Evolutionary conservation across 148 eudicot genomes (phyloP).

Genomic region (Fallopia convolvulus): DNA sequence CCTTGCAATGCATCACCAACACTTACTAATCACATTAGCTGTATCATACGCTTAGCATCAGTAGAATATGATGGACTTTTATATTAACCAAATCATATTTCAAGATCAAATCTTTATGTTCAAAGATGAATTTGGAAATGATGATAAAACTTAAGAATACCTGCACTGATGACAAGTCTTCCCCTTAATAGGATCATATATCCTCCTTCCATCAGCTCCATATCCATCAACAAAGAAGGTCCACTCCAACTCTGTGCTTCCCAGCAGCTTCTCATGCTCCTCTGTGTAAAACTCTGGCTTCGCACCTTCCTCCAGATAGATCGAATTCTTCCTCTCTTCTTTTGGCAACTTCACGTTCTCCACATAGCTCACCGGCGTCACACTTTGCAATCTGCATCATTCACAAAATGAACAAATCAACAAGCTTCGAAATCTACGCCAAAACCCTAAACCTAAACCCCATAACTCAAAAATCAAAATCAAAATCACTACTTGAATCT

Average conservation of each 20-base stretch:
- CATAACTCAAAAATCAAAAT: not conserved
- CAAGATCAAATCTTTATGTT: not conserved
- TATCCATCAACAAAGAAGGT: constrained; percentile 74
- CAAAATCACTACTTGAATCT: not conserved
- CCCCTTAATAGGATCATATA: constrained; percentile 65
- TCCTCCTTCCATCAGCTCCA: constrained; percentile 62
- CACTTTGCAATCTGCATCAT: constrained; percentile 53
- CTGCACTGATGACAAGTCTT: constrained; percentile 98
- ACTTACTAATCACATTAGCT: not conserved
- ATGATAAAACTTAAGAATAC: constrained; percentile 20
- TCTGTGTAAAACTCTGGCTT: constrained; percentile 78
- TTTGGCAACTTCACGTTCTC: constrained; percentile 36
- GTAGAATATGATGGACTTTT: not conserved
- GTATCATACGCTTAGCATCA: not conserved
- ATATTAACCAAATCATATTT: not conserved
- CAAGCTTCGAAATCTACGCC: not conserved
- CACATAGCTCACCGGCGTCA: constrained; percentile 50
- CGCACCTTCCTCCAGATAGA: constrained; percentile 43
- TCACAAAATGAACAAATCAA: constrained; percentile 4
- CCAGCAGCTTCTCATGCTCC: constrained; percentile 78
- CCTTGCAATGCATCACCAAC: not conserved
- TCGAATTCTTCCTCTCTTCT: constrained; percentile 17
- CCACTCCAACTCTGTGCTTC: constrained; percentile 66
- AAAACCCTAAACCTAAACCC: constrained; percentile 4
- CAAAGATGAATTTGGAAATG: not conserved